Evolutionary conservation across 1,284 basidiomycete genomes (phyloP), one percentile per base, ranked within the genome.

Genomic region (Rhodotorula sp.): DNA sequence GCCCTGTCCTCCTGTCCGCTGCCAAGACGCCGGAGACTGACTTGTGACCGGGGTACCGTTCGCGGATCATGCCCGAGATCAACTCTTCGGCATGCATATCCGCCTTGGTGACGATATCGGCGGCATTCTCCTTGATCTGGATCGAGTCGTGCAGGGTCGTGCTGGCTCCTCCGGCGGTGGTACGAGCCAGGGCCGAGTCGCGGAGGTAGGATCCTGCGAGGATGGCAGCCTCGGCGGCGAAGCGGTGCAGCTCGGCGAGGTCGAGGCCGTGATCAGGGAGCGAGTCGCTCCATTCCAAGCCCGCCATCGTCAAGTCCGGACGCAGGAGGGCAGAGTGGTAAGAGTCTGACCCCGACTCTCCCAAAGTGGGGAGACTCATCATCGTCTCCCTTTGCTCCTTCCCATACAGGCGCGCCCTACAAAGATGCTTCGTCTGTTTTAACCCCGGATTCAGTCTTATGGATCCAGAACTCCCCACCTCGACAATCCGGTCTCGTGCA

Each of bases 101-200:
- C 16, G 74, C 75, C 43, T 69, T 67, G 3, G 78, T 78, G 20
- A 79, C 77, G 15, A 78, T 57, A 58, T 79, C 78, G 52, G 76
- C 74, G 15, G 76, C 73, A 64, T 78, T 76, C 70, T 76, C 72
- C 65, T 76, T 76, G 66, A 76, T 76, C 56, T 64, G 63, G 54
- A 72, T 76, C 60, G 61, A 68, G 21, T 64, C 62, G 61, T 68
- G 70, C 58, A 69, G 63, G 43, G 47, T n/a, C 48, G 64, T 58
- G 15, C 49, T 29, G 5, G 66, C 66, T 12, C 64, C 71, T 34
- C 67, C 70, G 26, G 67, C 62, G n/a, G 67, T 66, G 6, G 73
- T 72, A 34, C 77, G 73, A 3, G 67, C 64, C 31, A 77, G 68
- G 0, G 76, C 73, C 57, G 76, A 71, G 26, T 75, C 76, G 6